Percentiles rank a stretch among this genome's conserved stretches.
Conservation (phyloP, 2,329 filamentous ascomycete genomes). For the Rhynchosporium graminicola region DNA sequence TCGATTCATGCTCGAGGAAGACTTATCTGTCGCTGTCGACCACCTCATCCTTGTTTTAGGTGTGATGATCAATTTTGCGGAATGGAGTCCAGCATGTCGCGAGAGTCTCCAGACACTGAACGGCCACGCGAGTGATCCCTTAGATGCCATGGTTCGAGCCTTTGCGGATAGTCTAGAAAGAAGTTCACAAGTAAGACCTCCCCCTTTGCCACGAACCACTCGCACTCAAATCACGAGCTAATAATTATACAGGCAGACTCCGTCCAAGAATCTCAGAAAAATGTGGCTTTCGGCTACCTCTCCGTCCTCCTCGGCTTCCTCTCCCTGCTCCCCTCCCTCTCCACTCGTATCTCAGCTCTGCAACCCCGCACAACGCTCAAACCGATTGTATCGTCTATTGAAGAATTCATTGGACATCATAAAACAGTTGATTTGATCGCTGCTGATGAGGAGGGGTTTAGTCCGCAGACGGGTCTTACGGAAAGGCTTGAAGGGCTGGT, state of each 20-base stretch:
- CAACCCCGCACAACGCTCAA: conserved; percentile 51
- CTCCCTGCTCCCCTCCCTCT: conserved; percentile 56
- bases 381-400: conserved; percentile 56
- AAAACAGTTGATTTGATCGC: conserved; percentile 54
- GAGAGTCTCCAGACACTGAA: conserved; percentile 47
- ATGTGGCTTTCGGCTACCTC: conserved; percentile 84
- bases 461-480: conserved; percentile 48
- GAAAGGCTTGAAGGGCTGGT: conserved; percentile 36
- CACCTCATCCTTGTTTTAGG: conserved; percentile 77
- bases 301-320: conserved; percentile 82
- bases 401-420: conserved; percentile 63
- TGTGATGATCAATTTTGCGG: conserved; percentile 83
- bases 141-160: conserved; percentile 61
- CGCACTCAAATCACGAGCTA: background rate
- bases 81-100: conserved; percentile 69
- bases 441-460: conserved; percentile 48
- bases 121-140: conserved; percentile 45
- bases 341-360: conserved; percentile 44
- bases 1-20: conserved; percentile 49
- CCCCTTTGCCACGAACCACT: too few relatives aligned
- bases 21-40: conserved; percentile 60
- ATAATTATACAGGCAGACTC: conserved; percentile 59
- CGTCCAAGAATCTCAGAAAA: conserved; percentile 72
- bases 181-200: conserved; percentile 64
- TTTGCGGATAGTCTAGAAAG: conserved; percentile 69